These are phyloP conservation scores for Dalbergia cultrata DNA, from an alignment of 306 rosid species.

Conservation along the genomic window DNA sequence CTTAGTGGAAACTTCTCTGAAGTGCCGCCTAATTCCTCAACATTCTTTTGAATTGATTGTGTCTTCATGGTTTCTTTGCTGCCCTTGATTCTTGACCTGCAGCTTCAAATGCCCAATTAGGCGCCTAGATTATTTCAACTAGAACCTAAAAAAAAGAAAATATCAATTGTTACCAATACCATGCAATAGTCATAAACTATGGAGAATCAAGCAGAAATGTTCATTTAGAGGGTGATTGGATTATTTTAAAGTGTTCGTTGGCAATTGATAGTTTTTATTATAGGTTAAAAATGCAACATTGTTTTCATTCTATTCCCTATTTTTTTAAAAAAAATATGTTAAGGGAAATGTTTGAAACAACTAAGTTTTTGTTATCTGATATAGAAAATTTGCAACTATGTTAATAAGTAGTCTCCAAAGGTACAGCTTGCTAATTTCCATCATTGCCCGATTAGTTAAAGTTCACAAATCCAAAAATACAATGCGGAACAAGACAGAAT, in stretches of 20 bases:
- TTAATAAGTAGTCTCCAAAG: neutral
- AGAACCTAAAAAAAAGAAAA: constrained; percentile 60
- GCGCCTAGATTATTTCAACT: constrained; percentile 88
- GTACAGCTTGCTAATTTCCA: neutral
- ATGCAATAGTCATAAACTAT: constrained; percentile 5
- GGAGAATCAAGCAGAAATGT: neutral
- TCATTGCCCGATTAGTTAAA: too few species aligned
- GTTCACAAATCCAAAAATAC: too few species aligned
- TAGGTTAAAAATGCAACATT: neutral
- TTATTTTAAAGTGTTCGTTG: neutral
- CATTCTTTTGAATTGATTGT: constrained; percentile 48
- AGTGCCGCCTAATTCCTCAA: constrained; percentile 53
- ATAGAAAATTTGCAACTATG: constrained; percentile 2
- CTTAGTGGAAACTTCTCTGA: constrained; percentile 69
- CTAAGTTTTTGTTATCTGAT: neutral
- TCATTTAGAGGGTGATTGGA: neutral
- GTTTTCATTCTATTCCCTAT: neutral
- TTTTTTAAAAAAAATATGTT: too few species aligned
- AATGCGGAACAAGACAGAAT: too few species aligned
- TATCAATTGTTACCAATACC: constrained; percentile 34
- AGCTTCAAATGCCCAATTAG: constrained; percentile 93
- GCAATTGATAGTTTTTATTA: too few species aligned
- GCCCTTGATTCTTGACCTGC: constrained; percentile 87
- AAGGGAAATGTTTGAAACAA: neutral
- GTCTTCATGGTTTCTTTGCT: constrained; percentile 45